Evolutionary conservation across 1,284 basidiomycete species (phyloP), one percentile per base, ranked within the genome.

Genomic region (Sphaerobolus stellatus): DNA sequence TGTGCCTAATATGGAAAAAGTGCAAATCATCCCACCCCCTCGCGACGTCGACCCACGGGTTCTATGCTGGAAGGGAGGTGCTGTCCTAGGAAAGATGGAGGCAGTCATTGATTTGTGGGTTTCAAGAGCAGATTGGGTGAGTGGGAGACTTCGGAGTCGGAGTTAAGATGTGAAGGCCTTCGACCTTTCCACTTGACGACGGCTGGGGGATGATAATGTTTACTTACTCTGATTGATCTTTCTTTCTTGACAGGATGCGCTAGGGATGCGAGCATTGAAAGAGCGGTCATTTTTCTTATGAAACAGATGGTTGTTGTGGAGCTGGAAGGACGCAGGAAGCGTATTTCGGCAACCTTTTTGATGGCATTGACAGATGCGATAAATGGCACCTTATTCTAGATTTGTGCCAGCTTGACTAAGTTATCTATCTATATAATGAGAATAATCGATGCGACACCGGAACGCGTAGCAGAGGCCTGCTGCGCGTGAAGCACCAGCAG

Each of bases 11-110:
- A 88, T 92, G 81, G 86, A 90, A 68, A 88, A 90, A 66, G 86
- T 94, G 9, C 83, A 86, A 59, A 91, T 96, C 57, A 90, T 98
- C 43, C 92, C 94, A 16, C 88, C 93, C 2, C 94, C 94, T 1
- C 90, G 94, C 65, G 93, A 94, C 56, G 86, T 98, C 56, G 94
- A 98, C 70, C 92, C 93, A 5, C 82, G 85, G 33, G 86, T 93
- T 48, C 78, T 98, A 38, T 86, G 86, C 22, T 99, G 96, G 96
- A 98, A 98, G 71, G 96, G 96, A 5, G 93, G 90, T 18, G 85
- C 90, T n/a, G 92, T 97, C 20, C 82, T 98, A 56, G 92, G 88
- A 28, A 91, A 93, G 70, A 88, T 99, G 79, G 96, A 98, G 48
- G 83, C 85, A 1, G 83, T 91, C 52, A 79, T 83, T 47, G 96